Base-by-base conservation (phyloP, 495 filamentous ascomycete genomes). In the Letharia lupina region DNA sequence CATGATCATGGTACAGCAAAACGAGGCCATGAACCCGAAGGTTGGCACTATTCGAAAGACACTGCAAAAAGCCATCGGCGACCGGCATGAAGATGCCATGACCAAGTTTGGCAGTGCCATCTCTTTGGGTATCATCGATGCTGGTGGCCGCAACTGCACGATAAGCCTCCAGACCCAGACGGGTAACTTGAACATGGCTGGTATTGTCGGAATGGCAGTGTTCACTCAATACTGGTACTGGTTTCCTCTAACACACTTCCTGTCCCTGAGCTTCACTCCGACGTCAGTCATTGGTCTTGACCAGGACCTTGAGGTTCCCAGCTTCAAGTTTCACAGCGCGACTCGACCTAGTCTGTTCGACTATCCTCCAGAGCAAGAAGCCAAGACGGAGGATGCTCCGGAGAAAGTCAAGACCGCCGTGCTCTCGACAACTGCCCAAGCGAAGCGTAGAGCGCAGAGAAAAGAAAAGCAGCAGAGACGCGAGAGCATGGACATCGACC, bases 171-270 rank as follows among this genome's bases (percentile, higher is more conserved):
- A 98, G 74, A 99, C 95, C 2, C 93, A 95, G 78, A 96, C 94
- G 0, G 95, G 95, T 64, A 99, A 96, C 71, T 83, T 99, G 67
- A 97, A 98, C 79, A 94, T 98, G 91, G 84, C 91, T 23, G 95
- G 90, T 65, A 94, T 98, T 65, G 93, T 99, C 31, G 95, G 95
- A 67, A 96, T 96, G 85, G 92, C 91, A 50, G 89, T 99, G 39
- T 99, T 99, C 79, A 94, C 91, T 10, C 95, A 99, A 75, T 99
- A 99, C 79, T 99, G 95, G 95, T 99, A 99, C 78, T 99, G 95
- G 95, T 99, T 99, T 86, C 95, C 95, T 59, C 86, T 97, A 70
- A 96, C 94, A 35, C 95, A 98, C 76, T 99, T 99, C 85, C 77
- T 99, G 31, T 93, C 92, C 1, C 81, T 98, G 67, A 91, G 89